Percentiles rank a stretch among this genome's conserved stretches.
Evolutionary conservation across 352 stramenopile species (phyloP).

Genomic region (Phytophthora pluvialis): DNA sequence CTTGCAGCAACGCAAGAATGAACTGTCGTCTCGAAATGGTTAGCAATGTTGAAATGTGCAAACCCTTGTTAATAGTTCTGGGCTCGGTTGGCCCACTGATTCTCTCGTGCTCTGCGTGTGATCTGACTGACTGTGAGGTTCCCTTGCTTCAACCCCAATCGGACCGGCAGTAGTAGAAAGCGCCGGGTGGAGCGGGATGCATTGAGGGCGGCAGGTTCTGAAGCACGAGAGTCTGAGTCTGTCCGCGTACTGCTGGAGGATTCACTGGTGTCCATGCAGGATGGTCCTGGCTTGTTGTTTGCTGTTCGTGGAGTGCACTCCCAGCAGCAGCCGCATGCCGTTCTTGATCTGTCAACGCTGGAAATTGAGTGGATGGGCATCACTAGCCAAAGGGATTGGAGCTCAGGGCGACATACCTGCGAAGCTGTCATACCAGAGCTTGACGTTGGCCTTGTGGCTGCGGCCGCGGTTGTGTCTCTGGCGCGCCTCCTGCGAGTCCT

Average conservation of each 20-base stretch:
- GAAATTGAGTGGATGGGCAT: constrained; percentile 12
- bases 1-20: constrained; percentile 31
- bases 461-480: constrained; percentile 69
- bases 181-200: constrained; percentile 59
- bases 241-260: constrained; percentile 3
- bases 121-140: not conserved
- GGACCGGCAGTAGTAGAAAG: constrained; percentile 50
- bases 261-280: constrained; percentile 15
- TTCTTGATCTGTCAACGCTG: constrained; percentile 46
- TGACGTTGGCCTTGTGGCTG: constrained; percentile 84
- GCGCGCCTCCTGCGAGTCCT: constrained; percentile 77
- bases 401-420: constrained; percentile 39
- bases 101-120: too few species aligned
- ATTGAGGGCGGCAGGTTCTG: constrained; percentile 74
- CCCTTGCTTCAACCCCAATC: constrained; percentile 61
- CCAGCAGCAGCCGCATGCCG: constrained; percentile 22
- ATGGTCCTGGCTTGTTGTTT: not conserved
- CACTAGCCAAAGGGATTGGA: not conserved
- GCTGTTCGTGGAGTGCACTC: not conserved
- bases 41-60: constrained; percentile 29
- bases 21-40: constrained; percentile 37
- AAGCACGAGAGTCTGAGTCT: constrained; percentile 5
- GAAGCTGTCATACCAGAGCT: constrained; percentile 87
- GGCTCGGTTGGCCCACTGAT: not conserved
- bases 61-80: constrained; percentile 21